A percentile compares a stretch with the other conserved stretches of the same genome.
Evolutionary conservation across 768 basidiomycete genomes (phyloP).

Genomic region (Panellus pusillus): DNA sequence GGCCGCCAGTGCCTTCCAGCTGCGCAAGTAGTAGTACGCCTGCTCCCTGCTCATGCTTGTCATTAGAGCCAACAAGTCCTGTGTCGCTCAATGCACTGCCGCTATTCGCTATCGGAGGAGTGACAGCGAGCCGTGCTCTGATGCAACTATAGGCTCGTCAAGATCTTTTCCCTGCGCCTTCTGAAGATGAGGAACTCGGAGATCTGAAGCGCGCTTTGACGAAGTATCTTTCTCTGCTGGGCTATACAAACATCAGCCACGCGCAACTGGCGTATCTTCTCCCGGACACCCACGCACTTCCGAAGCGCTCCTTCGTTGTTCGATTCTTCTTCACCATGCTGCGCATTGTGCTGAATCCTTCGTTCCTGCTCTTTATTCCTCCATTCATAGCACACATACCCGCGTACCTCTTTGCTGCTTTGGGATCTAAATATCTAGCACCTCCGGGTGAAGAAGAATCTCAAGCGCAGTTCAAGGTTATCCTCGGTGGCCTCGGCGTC

Average conservation of each 20-base stretch:
- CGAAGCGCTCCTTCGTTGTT: constrained; percentile 20
- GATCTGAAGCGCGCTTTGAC: constrained; percentile 46
- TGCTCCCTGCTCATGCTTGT: too few relatives aligned
- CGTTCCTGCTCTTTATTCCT: constrained; percentile 41
- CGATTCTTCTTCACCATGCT: constrained; percentile 25
- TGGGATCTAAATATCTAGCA: constrained; percentile 45
- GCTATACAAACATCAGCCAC: constrained; percentile 52
- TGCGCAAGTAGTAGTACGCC: too few relatives aligned
- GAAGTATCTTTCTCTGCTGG: constrained; percentile 57
- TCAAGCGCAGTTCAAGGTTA: constrained; percentile 68
- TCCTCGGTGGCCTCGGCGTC: constrained; percentile 53
- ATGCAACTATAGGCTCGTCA: constrained; percentile 30
- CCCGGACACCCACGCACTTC: constrained; percentile 34
- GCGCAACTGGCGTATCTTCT: constrained; percentile 43
- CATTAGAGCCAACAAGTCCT: too few relatives aligned
- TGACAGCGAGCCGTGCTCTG: too few relatives aligned
- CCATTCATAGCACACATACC: constrained; percentile 56
- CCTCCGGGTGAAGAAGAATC: constrained; percentile 60
- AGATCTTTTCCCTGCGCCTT: constrained; percentile 21
- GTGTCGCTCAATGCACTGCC: too few relatives aligned
- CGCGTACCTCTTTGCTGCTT: constrained; percentile 50
- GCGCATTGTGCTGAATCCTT: constrained; percentile 43
- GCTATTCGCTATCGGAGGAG: too few relatives aligned
- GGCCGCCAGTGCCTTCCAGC: too few relatives aligned
- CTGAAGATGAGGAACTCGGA: constrained; percentile 19